Conservation (phyloP, 2,329 filamentous ascomycete genomes). For the Purpureocillium lavendulum region DNA sequence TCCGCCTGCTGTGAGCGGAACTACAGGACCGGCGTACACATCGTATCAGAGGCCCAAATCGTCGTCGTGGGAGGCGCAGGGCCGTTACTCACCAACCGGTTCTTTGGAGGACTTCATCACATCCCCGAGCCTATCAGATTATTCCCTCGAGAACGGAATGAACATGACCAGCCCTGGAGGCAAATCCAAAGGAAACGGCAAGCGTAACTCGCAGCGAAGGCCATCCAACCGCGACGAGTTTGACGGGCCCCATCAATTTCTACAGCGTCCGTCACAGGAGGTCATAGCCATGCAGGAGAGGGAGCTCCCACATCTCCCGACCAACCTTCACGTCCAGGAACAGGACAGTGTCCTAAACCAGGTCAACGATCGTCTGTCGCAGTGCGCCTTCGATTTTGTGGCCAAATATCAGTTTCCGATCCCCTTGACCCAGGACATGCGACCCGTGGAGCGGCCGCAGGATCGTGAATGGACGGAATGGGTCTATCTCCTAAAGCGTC, state of each 20-base stretch:
- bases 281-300: constrained; percentile 70
- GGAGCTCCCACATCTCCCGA: constrained; percentile 73
- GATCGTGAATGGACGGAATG: constrained; percentile 88
- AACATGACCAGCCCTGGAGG: constrained; percentile 27
- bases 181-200: constrained; percentile 38
- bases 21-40: constrained; percentile 16
- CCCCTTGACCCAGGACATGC: constrained; percentile 73
- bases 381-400: constrained; percentile 84
- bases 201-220: constrained; percentile 52
- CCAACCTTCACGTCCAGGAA: constrained; percentile 74
- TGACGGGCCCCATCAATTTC: constrained; percentile 76
- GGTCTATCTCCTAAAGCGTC: constrained; percentile 78
- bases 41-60: constrained; percentile 30
- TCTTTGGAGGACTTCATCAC: constrained; percentile 50
- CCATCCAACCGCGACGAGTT: constrained; percentile 83
- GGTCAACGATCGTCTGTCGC: constrained; percentile 77
- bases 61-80: constrained; percentile 27
- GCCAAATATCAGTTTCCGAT: constrained; percentile 89
- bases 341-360: constrained; percentile 73
- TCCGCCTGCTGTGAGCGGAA: constrained; percentile 29
- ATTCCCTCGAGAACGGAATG: constrained; percentile 44
- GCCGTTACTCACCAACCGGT: constrained; percentile 47
- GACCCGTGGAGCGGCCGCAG: constrained; percentile 63
- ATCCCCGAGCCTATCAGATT: constrained; percentile 53
- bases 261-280: constrained; percentile 63